Evolutionary conservation across 768 basidiomycete species (phyloP).

Genomic region (Agrocybe pediades): DNA sequence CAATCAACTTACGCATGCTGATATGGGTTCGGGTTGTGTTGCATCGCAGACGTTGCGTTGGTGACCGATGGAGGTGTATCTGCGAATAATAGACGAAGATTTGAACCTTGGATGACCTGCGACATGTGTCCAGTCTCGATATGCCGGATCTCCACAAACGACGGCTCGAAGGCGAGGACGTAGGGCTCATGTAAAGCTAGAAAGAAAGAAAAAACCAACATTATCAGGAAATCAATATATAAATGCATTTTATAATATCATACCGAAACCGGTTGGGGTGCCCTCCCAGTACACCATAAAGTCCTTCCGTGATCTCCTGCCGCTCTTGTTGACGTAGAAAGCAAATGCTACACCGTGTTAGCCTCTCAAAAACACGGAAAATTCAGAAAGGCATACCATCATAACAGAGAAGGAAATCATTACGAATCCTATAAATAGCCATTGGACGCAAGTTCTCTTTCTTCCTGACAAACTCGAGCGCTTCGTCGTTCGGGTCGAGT

Average conservation of each 20-base stretch:
- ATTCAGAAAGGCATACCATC: constrained; percentile 67
- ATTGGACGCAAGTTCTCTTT: constrained; percentile 88
- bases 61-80: constrained; percentile 88
- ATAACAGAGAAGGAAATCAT: constrained; percentile 96
- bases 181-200: constrained; percentile 95
- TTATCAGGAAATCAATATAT: background rate
- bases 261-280: constrained; percentile 90
- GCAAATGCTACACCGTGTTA: constrained; percentile 76
- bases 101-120: constrained; percentile 94
- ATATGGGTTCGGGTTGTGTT: constrained; percentile 35
- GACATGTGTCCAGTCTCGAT: constrained; percentile 90
- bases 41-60: constrained; percentile 47
- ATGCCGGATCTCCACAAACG: constrained; percentile 95
- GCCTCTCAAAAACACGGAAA: constrained; percentile 4
- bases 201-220: background rate
- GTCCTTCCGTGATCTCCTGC: constrained; percentile 84
- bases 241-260: constrained; percentile 28
- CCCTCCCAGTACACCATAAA: constrained; percentile 99
- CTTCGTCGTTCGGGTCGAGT: constrained; percentile 88
- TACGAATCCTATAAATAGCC: constrained; percentile 95
- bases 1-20: constrained; percentile 23
- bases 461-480: constrained; percentile 91
- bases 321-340: constrained; percentile 97
- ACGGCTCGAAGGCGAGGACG: constrained; percentile 94
- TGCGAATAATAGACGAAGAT: constrained; percentile 88